Base-by-base conservation (phyloP, 371 early-diverging fungal genomes). In the Mortierella sp. region DNA sequence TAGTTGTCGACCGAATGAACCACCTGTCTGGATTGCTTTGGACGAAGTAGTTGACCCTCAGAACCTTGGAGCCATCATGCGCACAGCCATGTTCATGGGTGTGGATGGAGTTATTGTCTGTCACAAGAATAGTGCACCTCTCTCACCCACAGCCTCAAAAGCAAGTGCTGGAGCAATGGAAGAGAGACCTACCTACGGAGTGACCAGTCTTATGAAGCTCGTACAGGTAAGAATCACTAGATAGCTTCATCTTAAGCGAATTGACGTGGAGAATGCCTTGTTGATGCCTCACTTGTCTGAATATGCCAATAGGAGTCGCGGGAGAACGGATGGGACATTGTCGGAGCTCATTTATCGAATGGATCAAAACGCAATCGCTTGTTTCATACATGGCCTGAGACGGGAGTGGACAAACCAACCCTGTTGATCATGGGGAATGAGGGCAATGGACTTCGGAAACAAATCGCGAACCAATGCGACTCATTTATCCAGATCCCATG, bases 371-470 rank as follows among this genome's bases (percentile, higher is more conserved):
- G 53, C 14, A 34, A 21, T 16, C 25, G 7, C 2, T 57, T 50
- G 0, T 22, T 46, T 14, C 34, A 60, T 43, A 44, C 10, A 0
- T 63, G 63, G 56, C 57, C 67, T 9, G 17, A 12, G 14, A 19
- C 19, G 0, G 66, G 66, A 2, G 31, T 60, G 6, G 53, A 40
- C n/a, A 24, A 28, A 2, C 82, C 82, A 3, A 74, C 70, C 3
- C 58, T 90, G 16, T 63, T 90, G 24, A 84, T 90, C 22, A 29
- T 90, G 8, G 89, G 88, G 8, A 83, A 79, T 57, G 85, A 84
- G 60, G 85, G 83, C 9, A 17, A n/a, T 1, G 85, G 85, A 1
- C 13, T 88, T 25, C 54, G 83, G 10, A 54, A 54, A 2, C 49
- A 55, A 0, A 79, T 85, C 13, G 37, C 14, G 5, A 46, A 53